Base-by-base conservation (phyloP, 164 flowering plant species). In the Taxillus chinensis region DNA sequence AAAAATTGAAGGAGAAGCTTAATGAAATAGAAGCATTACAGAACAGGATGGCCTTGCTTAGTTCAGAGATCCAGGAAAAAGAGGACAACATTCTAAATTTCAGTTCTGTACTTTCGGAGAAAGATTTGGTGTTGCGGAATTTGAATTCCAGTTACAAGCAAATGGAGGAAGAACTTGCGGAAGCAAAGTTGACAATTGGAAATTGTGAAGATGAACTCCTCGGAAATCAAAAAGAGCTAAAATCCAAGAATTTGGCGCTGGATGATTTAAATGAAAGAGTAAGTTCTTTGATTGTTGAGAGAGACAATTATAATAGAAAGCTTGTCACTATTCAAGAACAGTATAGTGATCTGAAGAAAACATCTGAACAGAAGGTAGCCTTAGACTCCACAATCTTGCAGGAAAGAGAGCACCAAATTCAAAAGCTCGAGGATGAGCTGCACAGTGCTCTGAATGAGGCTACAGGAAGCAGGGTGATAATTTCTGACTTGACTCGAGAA, bases 21-120 rank as follows among this genome's bases (percentile, higher is more conserved):
- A 69, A 73, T 16, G 59, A 71, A 5, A 56, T 86, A 61, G 75
- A 82, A 69, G 73, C 67, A 50, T 69, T 85, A 62, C 78, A 88
- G 55, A 86, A 82, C 40, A 81, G 71, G 66, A 70, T 83, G 41
- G 82, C 66, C 69, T 72, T 78, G 70, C 82, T 90, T 17, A 69
- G 71, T 12, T 46, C 66, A 43, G 95, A 90, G 72, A 74, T 92
- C 62, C 81, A 75, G 68, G 83, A 83, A 15, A 89, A 78, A 73
- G 90, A 84, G 61, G 79, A 63, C 5, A 64, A 43, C 61, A 45
- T 82, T 58, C 74, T 60, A 39, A 73, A 67, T 42, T 83, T 85
- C 27, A 70, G 64, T 8, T 70, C 82, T 62, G 69, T 71, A n/a
- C 78, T 93, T 58, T 68, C 73, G 15, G 74, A 65, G 8, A 86